Conservation (phyloP, 2,329 filamentous ascomycete genomes). For the Exophiala xenobiotica region DNA sequence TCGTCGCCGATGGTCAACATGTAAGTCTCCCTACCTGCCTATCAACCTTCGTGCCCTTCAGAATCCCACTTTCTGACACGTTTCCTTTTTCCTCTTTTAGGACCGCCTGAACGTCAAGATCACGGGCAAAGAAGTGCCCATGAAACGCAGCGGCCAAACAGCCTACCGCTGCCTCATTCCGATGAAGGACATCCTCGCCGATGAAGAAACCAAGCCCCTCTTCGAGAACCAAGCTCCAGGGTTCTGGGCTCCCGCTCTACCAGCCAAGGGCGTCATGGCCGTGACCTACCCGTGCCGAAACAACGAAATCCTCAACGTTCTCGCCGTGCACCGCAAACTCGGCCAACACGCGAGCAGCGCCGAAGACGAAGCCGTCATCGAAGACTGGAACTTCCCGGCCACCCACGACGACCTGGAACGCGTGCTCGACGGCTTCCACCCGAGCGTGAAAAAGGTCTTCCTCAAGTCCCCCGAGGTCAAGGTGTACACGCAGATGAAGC, state of each 20-base stretch:
- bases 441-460: conserved; percentile 27
- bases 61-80: too few species aligned
- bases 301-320: conserved; percentile 29
- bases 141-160: conserved; percentile 30
- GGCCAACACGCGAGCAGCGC: conserved; percentile 22
- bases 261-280: conserved; percentile 30
- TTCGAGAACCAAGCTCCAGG: conserved; percentile 29
- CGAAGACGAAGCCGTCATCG: conserved; percentile 28
- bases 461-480: conserved; percentile 30
- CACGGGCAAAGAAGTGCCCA: conserved; percentile 28
- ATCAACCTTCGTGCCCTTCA: too few species aligned
- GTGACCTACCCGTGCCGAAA: conserved; percentile 31
- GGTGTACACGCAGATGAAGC: conserved; percentile 31
- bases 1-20: conserved; percentile 37
- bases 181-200: conserved; percentile 29
- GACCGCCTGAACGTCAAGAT: conserved; percentile 30
- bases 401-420: conserved; percentile 28
- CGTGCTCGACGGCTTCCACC: conserved; percentile 30
- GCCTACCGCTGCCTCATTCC: conserved; percentile 31
- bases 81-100: conserved; percentile 9
- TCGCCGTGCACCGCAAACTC: conserved; percentile 28
- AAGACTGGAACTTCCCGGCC: conserved; percentile 31
- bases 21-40: conserved; percentile 31
- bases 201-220: conserved; percentile 26
- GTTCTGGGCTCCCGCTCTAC: conserved; percentile 31